Conservation (phyloP, 768 basidiomycete species). For the Suillus clintonianus region DNA sequence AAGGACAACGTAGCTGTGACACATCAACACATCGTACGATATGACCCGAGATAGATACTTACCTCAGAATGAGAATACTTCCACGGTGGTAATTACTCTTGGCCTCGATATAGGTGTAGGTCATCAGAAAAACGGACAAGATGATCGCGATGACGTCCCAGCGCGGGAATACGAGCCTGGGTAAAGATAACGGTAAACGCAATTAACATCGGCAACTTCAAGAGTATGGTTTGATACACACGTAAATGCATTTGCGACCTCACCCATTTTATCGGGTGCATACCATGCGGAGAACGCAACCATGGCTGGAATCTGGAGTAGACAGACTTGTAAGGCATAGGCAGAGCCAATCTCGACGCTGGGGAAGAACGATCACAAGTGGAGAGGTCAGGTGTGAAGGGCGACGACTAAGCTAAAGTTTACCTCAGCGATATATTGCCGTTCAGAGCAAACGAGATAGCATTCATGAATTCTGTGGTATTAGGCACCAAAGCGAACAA, state of each 20-base stretch:
- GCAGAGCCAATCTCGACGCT: conserved; percentile 99
- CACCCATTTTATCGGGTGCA: conserved; percentile 81
- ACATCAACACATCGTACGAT: conserved; percentile 1
- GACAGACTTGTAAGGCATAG: conserved; percentile 96
- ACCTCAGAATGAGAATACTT: conserved; percentile 94
- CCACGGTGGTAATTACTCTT: conserved; percentile 98
- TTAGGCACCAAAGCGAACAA: conserved; percentile 98
- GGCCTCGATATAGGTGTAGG: conserved; percentile 99
- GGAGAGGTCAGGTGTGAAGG: background rate
- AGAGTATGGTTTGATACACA: conserved; percentile 42
- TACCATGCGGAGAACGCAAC: conserved; percentile 98
- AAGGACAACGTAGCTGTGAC: conserved; percentile 84
- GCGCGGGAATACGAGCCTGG: conserved; percentile 92
- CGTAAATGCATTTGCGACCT: conserved; percentile 91
- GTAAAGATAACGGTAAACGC: conserved; percentile 9
- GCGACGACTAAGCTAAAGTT: conserved; percentile 15
- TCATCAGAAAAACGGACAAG: conserved; percentile 95
- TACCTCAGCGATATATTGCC: conserved; percentile 96
- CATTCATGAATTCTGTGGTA: conserved; percentile 99
- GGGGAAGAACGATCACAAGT: conserved; percentile 7
- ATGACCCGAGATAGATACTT: conserved; percentile 8
- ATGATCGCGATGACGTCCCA: conserved; percentile 98
- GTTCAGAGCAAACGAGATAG: conserved; percentile 95
- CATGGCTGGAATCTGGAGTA: conserved; percentile 98
- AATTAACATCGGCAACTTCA: background rate